Evolutionary conservation across 768 basidiomycete species (phyloP).

Genomic region (Rhizopogon vesiculosus): DNA sequence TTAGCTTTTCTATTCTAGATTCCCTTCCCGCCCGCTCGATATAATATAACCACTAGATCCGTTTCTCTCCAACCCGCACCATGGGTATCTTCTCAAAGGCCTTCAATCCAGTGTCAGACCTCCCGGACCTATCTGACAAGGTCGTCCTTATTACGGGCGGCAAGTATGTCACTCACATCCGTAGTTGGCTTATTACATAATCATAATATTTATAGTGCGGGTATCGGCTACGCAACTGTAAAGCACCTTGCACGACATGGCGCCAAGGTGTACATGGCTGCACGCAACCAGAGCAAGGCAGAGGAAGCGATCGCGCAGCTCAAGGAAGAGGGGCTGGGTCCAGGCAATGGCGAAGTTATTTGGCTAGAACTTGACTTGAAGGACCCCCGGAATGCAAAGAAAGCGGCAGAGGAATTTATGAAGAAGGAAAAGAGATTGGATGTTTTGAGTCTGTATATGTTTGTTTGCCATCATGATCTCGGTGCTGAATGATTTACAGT

Average conservation of each 20-base stretch:
- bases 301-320: constrained; percentile 43
- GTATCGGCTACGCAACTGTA: constrained; percentile 50
- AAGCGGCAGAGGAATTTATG: constrained; percentile 45
- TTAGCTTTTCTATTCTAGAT: no score
- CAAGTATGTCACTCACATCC: constrained; percentile 31
- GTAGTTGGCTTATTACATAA: neutral
- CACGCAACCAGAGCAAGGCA: constrained; percentile 43
- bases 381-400: constrained; percentile 43
- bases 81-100: constrained; percentile 20
- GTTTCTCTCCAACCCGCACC: neutral
- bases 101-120: constrained; percentile 34
- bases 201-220: constrained; percentile 25
- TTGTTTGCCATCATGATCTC: neutral
- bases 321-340: constrained; percentile 35
- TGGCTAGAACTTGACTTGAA: constrained; percentile 50
- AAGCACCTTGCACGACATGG: constrained; percentile 48
- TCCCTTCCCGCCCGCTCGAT: no score
- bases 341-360: constrained; percentile 41
- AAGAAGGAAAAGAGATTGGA: constrained; percentile 48
- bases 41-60: no score
- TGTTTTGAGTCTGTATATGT: constrained; percentile 38
- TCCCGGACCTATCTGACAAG: constrained; percentile 44
- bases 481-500: constrained; percentile 28
- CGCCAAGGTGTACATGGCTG: constrained; percentile 57
- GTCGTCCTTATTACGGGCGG: constrained; percentile 56